Conservation (phyloP, 2,329 filamentous ascomycete genomes). For the Chrysoporthe deuterocubensis region DNA sequence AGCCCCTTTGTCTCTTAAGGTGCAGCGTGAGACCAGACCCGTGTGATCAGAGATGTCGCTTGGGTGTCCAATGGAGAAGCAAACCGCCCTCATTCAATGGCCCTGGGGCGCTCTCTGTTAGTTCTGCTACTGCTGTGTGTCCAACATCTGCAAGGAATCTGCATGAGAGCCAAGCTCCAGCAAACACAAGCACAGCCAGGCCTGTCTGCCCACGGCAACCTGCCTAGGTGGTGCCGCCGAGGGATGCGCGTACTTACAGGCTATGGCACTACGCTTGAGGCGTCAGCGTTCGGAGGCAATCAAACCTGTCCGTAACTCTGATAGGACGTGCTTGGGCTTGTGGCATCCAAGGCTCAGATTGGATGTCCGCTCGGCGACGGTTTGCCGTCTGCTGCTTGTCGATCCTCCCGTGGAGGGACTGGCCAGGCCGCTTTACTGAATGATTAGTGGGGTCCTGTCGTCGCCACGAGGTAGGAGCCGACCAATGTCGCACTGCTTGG, state of each 20-base stretch:
- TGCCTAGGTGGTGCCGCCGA: neutral
- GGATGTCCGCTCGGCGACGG: neutral
- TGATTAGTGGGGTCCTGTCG: conserved; percentile 10
- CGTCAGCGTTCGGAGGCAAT: neutral
- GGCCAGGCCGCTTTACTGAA: conserved; percentile 12
- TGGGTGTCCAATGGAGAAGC: neutral
- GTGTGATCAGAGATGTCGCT: conserved; percentile 11
- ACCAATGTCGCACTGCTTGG: neutral
- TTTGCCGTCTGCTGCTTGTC: neutral
- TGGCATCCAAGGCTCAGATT: neutral
- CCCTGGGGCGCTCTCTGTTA: conserved; percentile 11
- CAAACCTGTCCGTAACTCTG: neutral
- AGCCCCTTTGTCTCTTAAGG: conserved; percentile 22
- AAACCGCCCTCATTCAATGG: neutral
- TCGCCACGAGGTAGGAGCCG: conserved; percentile 6
- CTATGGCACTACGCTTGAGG: conserved; percentile 4
- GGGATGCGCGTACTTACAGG: neutral
- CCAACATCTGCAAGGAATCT: conserved; percentile 3
- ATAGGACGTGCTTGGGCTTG: conserved; percentile 1
- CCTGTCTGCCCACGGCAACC: neutral
- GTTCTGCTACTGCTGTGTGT: conserved; percentile 16
- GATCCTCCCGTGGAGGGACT: conserved; percentile 2
- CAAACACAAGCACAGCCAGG: conserved; percentile 4
- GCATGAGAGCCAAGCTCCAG: conserved; percentile 5
- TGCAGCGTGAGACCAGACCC: conserved; percentile 15